Evolutionary conservation across 495 filamentous ascomycete species (phyloP).

Genomic region (Podospora appendiculata): DNA sequence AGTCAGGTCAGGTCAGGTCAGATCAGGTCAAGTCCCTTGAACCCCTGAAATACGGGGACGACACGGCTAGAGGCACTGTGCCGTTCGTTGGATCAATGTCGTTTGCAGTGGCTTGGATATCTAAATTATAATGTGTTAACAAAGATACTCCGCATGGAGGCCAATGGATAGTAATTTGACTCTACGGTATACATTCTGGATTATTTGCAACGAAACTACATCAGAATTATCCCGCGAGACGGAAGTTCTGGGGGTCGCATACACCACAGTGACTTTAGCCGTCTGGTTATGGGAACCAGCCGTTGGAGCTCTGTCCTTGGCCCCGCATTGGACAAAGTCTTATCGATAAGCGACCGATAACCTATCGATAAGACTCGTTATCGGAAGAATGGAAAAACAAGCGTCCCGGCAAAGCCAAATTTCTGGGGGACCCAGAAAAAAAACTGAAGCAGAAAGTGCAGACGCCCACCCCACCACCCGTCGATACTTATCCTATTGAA

Average conservation of each 20-base stretch:
- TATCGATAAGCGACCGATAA: neutral
- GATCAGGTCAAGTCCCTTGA: neutral
- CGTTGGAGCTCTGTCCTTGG: neutral
- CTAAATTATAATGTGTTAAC: too few relatives aligned
- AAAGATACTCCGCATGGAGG: too few relatives aligned
- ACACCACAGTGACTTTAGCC: too few relatives aligned
- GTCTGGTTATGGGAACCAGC: too few relatives aligned
- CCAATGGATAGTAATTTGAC: too few relatives aligned
- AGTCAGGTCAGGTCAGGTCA: neutral
- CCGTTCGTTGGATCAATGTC: too few relatives aligned
- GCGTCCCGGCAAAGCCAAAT: constrained; percentile 12
- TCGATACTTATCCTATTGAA: neutral
- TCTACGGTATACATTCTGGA: too few relatives aligned
- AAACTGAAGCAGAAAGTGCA: constrained; percentile 1
- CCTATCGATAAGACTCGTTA: neutral
- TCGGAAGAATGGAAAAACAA: constrained; percentile 9
- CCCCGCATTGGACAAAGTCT: neutral
- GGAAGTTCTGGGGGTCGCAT: too few relatives aligned
- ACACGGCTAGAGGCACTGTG: too few relatives aligned
- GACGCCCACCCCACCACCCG: constrained; percentile 4
- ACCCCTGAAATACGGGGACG: neutral
- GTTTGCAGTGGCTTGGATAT: too few relatives aligned
- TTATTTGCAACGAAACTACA: too few relatives aligned
- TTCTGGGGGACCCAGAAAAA: constrained; percentile 17
- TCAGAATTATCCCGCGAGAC: too few relatives aligned